phyloP scores from a whole-genome alignment of 2,329 filamentous ascomycete species.

The Microcyclospora tardicrescens region DNA sequence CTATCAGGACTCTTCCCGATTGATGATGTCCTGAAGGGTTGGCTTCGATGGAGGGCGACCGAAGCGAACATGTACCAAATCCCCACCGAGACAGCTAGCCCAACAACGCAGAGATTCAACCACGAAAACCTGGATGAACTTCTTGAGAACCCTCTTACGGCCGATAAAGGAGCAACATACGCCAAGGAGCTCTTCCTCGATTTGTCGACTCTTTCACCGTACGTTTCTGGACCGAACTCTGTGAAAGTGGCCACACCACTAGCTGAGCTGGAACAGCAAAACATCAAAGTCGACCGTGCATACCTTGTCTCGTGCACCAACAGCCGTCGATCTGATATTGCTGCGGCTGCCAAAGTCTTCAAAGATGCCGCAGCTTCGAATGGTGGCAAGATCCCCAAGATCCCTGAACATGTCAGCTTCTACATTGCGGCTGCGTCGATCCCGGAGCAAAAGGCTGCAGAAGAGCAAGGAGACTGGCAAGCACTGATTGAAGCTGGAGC shows the following conservation, averaged over 20 bases:
- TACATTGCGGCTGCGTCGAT: constrained; percentile 82
- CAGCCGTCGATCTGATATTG: constrained; percentile 65
- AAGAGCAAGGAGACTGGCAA: constrained; percentile 78
- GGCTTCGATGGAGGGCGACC: constrained; percentile 68
- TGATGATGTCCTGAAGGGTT: constrained; percentile 55
- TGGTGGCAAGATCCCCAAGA: constrained; percentile 50
- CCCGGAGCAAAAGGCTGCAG: constrained; percentile 62
- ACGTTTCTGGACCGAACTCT: constrained; percentile 77
- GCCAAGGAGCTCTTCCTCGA: constrained; percentile 74
- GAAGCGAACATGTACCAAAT: constrained; percentile 48
- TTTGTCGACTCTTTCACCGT: constrained; percentile 70
- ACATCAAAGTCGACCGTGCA: constrained; percentile 69
- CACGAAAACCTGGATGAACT: constrained; percentile 64
- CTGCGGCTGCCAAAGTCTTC: constrained; percentile 74
- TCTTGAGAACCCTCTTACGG: constrained; percentile 49
- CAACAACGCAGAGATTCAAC: constrained; percentile 49
- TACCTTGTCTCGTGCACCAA: constrained; percentile 91
- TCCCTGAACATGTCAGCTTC: constrained; percentile 65
- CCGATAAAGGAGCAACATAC: constrained; percentile 68
- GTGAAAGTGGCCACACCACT: constrained; percentile 79
- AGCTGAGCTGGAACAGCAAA: constrained; percentile 54
- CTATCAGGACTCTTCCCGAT: constrained; percentile 68
- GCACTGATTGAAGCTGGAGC: constrained; percentile 69
- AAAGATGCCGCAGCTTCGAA: constrained; percentile 51
- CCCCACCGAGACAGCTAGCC: constrained; percentile 33